Conservation (phyloP, 306 rosid genomes). For the Quercus gilva region DNA sequence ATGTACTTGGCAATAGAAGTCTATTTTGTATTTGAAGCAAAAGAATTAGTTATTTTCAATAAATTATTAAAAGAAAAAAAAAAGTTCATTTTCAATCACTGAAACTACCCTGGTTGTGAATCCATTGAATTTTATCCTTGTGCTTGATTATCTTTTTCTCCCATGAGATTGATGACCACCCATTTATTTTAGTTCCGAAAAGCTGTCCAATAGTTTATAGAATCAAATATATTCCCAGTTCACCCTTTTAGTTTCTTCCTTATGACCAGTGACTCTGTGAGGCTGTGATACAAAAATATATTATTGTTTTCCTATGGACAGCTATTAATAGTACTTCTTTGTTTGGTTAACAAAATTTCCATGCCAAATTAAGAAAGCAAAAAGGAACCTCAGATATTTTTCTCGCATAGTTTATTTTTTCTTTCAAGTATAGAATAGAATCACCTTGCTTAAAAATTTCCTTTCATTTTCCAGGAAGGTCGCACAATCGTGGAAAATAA, state of each 20-base stretch:
- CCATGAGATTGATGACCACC: too few species aligned
- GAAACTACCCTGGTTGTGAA: background rate
- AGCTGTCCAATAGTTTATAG: too few species aligned
- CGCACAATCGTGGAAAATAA: slow-evolving; percentile 72
- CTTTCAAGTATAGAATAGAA: slow-evolving; percentile 7
- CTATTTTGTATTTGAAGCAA: background rate
- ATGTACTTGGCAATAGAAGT: background rate
- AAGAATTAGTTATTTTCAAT: background rate
- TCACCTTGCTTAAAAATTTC: background rate
- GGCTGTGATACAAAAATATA: too few species aligned
- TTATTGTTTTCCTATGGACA: too few species aligned
- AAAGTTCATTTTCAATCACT: background rate
- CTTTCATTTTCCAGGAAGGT: slow-evolving; percentile 62
- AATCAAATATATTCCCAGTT: too few species aligned
- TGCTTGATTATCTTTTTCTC: background rate
- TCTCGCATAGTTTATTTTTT: background rate
- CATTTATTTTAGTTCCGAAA: too few species aligned
- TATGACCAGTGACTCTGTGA: too few species aligned
- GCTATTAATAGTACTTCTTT: too few species aligned
- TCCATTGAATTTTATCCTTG: background rate
- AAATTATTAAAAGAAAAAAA: too few species aligned
- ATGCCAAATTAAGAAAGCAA: too few species aligned
- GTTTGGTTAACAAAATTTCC: too few species aligned
- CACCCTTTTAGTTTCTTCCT: too few species aligned
- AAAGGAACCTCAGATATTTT: background rate